Conservation (phyloP, 2,329 filamentous ascomycete species). For the Ascochyta lentis region DNA sequence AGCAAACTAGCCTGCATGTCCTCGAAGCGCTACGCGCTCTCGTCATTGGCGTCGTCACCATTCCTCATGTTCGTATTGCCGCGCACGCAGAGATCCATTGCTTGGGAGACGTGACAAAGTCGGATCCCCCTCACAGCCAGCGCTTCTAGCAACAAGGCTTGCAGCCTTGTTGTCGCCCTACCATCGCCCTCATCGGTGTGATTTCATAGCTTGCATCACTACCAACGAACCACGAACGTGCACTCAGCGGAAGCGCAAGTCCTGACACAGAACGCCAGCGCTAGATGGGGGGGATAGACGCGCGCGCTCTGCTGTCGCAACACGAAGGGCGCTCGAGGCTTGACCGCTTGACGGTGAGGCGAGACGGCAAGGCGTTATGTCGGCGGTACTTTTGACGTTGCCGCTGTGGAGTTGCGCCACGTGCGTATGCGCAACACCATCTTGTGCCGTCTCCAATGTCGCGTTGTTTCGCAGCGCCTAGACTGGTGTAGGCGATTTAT, state of each 20-base stretch:
- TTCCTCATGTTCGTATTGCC: neutral
- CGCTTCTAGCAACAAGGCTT: neutral
- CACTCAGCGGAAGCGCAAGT: constrained; percentile 4
- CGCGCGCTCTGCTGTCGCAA: constrained; percentile 17
- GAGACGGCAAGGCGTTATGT: constrained; percentile 11
- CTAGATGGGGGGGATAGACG: constrained; percentile 8
- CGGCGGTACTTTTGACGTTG: constrained; percentile 10
- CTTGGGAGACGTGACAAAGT: neutral
- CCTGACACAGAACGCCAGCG: neutral
- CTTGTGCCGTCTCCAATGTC: neutral
- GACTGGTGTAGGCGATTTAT: neutral
- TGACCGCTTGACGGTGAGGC: constrained; percentile 7
- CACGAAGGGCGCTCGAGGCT: constrained; percentile 9
- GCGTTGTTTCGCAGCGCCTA: neutral
- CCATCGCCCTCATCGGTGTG: constrained; percentile 14
- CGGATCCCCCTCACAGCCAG: too few relatives aligned
- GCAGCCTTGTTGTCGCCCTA: neutral
- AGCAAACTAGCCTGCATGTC: too few relatives aligned
- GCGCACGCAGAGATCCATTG: neutral
- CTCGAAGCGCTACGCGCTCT: neutral
- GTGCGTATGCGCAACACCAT: constrained; percentile 8
- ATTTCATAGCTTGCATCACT: neutral
- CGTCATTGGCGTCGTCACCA: too few relatives aligned
- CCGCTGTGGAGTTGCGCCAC: constrained; percentile 19
- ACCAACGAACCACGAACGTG: constrained; percentile 3